phyloP scores from a whole-genome alignment of 176 grass and related monocot species.

The Tillandsia fasciculata region DNA sequence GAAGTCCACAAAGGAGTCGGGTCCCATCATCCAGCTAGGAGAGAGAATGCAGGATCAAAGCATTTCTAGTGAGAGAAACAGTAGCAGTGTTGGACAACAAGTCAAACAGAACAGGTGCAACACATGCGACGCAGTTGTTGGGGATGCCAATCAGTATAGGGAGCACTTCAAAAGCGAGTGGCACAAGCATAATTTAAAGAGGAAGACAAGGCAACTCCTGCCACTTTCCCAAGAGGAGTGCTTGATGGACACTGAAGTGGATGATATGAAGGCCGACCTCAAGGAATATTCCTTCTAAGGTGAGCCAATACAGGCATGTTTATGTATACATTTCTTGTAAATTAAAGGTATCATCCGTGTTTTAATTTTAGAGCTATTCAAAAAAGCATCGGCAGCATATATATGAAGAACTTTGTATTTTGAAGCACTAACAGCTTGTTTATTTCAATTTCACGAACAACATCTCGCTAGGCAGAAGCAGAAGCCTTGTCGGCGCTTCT shows the following conservation, averaged over 20 bases:
- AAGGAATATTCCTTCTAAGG: conserved; percentile 68
- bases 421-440: no score
- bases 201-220: conserved; percentile 46
- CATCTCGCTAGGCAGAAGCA: no score
- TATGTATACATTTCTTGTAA: no score
- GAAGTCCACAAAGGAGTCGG: conserved; percentile 25
- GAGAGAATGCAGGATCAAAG: conserved; percentile 47
- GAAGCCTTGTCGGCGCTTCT: no score
- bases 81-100: conserved; percentile 18
- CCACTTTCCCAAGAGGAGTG: conserved; percentile 64
- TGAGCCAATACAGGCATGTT: neutral
- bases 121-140: conserved; percentile 48
- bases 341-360: no score
- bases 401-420: no score
- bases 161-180: conserved; percentile 75
- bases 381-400: no score
- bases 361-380: no score
- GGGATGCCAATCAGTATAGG: conserved; percentile 52
- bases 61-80: conserved; percentile 28
- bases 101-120: conserved; percentile 57
- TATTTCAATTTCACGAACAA: no score
- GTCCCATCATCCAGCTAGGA: conserved; percentile 24
- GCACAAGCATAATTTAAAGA: conserved; percentile 83
- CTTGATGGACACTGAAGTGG: conserved; percentile 49
- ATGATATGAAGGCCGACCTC: conserved; percentile 39